These are phyloP conservation scores for Leptosphaerulina australis DNA, from an alignment of 2,329 filamentous ascomycete genomes.

Conservation along the genomic window DNA sequence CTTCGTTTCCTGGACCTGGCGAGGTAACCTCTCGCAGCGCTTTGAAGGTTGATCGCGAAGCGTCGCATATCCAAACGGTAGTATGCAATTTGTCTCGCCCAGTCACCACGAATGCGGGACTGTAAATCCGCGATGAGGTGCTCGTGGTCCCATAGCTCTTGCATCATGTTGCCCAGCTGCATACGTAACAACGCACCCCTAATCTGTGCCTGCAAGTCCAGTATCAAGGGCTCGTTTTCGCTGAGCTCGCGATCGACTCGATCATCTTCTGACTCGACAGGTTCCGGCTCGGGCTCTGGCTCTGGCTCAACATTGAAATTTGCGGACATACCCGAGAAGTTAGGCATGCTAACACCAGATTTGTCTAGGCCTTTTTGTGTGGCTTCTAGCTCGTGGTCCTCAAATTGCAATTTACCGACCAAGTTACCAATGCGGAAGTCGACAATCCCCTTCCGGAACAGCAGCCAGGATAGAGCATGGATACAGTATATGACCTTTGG, in stretches of 20 bases:
- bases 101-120: constrained; percentile 84
- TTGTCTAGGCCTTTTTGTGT: constrained; percentile 97
- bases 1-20: constrained; percentile 67
- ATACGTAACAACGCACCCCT: constrained; percentile 80
- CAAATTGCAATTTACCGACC: constrained; percentile 94
- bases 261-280: constrained; percentile 86
- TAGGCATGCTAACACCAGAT: constrained; percentile 93
- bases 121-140: constrained; percentile 80
- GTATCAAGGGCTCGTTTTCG: constrained; percentile 73
- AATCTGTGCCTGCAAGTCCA: constrained; percentile 85
- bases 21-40: constrained; percentile 76
- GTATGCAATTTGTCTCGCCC: constrained; percentile 78
- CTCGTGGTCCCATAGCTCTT: constrained; percentile 86
- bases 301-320: constrained; percentile 90
- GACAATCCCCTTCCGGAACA: constrained; percentile 92
- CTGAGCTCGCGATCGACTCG: constrained; percentile 79
- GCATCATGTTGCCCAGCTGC: constrained; percentile 81
- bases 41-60: constrained; percentile 82
- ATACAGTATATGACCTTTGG: constrained; percentile 99
- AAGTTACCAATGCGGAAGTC: constrained; percentile 96
- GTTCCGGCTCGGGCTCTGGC: constrained; percentile 75
- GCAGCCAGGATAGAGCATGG: constrained; percentile 94
- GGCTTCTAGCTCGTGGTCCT: constrained; percentile 94
- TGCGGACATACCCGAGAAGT: constrained; percentile 95
- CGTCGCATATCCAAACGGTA: constrained; percentile 83